phyloP scores from a whole-genome alignment of 2,329 filamentous ascomycete genomes.

The Alternaria gansuensis region DNA sequence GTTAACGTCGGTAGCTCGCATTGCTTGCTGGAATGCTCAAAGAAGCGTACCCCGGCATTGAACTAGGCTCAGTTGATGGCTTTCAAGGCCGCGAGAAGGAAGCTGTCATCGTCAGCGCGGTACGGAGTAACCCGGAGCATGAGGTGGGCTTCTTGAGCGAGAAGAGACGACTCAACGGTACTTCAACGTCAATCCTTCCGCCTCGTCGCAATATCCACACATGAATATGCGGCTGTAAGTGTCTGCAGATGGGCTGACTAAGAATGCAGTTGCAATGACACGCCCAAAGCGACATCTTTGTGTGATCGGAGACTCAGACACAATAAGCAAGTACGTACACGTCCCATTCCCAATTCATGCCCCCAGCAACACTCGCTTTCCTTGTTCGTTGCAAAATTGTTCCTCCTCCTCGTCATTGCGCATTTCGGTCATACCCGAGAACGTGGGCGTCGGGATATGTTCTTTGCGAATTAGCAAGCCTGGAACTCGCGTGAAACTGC shows the following conservation, averaged over 20 bases:
- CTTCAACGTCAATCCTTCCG: constrained; percentile 43
- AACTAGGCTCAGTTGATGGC: constrained; percentile 95
- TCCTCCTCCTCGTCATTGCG: not conserved
- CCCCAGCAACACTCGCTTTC: constrained; percentile 2
- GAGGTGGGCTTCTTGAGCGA: constrained; percentile 95
- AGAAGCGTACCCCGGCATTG: constrained; percentile 81
- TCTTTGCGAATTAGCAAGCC: constrained; percentile 18
- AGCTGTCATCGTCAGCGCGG: constrained; percentile 90
- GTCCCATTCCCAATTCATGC: constrained; percentile 12
- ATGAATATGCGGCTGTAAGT: not conserved
- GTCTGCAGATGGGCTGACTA: constrained; percentile 22
- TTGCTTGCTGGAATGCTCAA: constrained; percentile 79
- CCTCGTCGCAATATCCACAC: constrained; percentile 6
- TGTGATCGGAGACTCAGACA: constrained; percentile 93
- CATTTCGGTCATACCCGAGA: constrained; percentile 14
- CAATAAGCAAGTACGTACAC: constrained; percentile 77
- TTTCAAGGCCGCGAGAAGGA: constrained; percentile 99
- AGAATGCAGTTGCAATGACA: constrained; percentile 85
- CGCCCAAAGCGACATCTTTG: constrained; percentile 89
- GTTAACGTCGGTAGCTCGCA: constrained; percentile 66
- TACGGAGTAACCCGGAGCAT: constrained; percentile 84
- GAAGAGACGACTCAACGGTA: constrained; percentile 91
- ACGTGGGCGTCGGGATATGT: constrained; percentile 24
- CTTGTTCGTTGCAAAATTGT: constrained; percentile 10
- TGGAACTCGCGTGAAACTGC: constrained; percentile 25